A percentile compares a stretch with the other conserved stretches of the same genome.
These are phyloP conservation scores for Aspergillus floridensis DNA, from an alignment of 2,329 filamentous ascomycete genomes.

Conservation along the genomic window DNA sequence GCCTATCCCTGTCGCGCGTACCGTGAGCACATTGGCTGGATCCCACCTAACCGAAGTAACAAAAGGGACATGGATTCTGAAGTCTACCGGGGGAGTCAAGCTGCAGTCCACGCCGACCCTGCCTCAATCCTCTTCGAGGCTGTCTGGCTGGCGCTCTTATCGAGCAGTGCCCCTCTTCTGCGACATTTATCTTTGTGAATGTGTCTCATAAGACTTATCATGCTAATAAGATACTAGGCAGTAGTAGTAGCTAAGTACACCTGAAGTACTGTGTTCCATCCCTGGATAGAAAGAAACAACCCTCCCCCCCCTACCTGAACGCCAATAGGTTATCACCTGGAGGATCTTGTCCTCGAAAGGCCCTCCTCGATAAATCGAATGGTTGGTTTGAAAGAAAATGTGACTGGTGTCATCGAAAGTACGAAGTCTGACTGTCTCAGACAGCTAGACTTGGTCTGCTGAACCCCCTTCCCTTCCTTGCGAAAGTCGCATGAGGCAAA, in stretches of 20 bases:
- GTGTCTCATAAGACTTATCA: neutral
- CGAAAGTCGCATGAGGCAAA: neutral
- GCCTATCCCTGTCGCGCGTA: neutral
- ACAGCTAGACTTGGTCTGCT: constrained; percentile 2
- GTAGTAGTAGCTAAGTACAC: neutral
- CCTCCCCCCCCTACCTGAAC: neutral
- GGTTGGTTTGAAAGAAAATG: neutral
- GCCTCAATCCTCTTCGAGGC: too few relatives aligned
- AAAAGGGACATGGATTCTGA: constrained; percentile 1
- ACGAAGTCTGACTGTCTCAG: neutral
- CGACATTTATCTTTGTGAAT: neutral
- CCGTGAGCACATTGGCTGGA: neutral
- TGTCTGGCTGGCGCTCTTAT: too few relatives aligned
- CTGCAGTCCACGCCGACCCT: too few relatives aligned
- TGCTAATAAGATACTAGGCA: neutral
- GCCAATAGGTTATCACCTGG: constrained; percentile 10
- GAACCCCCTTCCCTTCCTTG: neutral
- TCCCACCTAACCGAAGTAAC: neutral
- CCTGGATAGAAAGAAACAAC: neutral
- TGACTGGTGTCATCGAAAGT: neutral
- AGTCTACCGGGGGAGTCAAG: neutral
- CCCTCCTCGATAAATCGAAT: neutral
- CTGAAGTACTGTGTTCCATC: neutral
- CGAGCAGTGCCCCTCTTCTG: neutral
- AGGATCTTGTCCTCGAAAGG: constrained; percentile 1